Evolutionary conservation across 768 basidiomycete species (phyloP), one percentile per base, ranked within the genome.

Genomic region (Lentinula boryana): DNA sequence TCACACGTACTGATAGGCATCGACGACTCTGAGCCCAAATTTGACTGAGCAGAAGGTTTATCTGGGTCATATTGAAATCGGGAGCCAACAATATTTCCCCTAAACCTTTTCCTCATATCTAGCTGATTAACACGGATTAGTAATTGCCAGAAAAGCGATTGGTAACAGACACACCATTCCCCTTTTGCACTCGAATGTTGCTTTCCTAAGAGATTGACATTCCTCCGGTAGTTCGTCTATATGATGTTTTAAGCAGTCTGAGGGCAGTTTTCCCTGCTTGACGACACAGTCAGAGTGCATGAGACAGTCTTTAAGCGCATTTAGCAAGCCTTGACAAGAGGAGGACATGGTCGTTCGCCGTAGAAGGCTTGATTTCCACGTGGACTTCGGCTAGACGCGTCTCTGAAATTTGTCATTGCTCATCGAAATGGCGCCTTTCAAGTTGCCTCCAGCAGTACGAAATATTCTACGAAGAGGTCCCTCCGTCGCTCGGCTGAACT

Each of bases 101-200:
- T 74, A 66, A 93, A 90, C 7, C 91, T 77, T 72, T 89, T 91
- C 58, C 91, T 80, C 90, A 93, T 93, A 68, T 93, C 90, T 66
- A 93, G 73, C 90, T 93, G 55, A 31, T 41, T 1, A 57, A 49
- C 15, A 3, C n/a, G 21, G 52, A 27, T 57, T 52, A 53, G 48
- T 43, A 50, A 38, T 31, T 54, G 35, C 13, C 13, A 0, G 12
- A 5, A 53, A 33, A 58, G 27, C 27, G 63, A 23, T 40, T 23
- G 50, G 2, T 43, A 23, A 44, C 53, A 54, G 23, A 77, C 85
- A 61, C 61, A 93, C 92, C 90, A 93, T 89, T 46, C 88, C 91
- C 61, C 92, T 81, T 72, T 96, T 96, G 76, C 94, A 96, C 65
- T 95, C 91, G 66, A 90, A 94, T 0, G 89, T 86, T 10, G 91